phyloP scores from a whole-genome alignment of 2,329 filamentous ascomycete genomes.

The Fusarium scirpi region DNA sequence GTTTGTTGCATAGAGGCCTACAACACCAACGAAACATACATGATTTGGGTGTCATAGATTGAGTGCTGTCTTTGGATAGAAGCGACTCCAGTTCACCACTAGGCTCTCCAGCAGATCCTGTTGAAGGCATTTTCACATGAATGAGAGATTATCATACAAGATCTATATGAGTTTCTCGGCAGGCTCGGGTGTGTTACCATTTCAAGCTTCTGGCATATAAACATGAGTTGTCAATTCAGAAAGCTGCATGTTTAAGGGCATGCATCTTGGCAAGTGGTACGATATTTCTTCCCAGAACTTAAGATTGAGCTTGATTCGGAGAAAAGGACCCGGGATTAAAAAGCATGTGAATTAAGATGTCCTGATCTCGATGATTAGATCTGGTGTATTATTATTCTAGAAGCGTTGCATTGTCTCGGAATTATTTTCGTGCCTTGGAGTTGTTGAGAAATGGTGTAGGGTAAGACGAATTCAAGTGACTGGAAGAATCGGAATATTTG shows the following conservation, averaged over 20 bases:
- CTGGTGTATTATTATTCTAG: background rate
- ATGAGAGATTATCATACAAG: constrained; percentile 17
- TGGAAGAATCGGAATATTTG: background rate
- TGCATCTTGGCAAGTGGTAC: constrained; percentile 6
- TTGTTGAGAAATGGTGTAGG: background rate
- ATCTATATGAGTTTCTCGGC: constrained; percentile 6
- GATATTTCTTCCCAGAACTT: background rate
- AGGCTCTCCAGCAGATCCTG: background rate
- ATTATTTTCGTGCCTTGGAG: background rate
- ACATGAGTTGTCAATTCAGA: constrained; percentile 3
- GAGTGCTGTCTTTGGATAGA: background rate
- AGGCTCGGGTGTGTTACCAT: constrained; percentile 9
- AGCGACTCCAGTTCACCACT: background rate
- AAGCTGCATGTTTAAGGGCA: constrained; percentile 4
- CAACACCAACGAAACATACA: background rate
- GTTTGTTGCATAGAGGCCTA: background rate
- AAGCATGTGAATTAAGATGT: background rate
- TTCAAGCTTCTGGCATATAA: constrained; percentile 11
- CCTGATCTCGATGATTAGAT: background rate
- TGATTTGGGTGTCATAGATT: background rate
- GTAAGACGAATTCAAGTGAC: background rate
- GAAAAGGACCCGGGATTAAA: background rate
- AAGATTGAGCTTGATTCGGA: background rate
- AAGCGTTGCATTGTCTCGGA: constrained; percentile 4
- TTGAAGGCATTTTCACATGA: background rate